Base-by-base conservation (phyloP, 2,329 filamentous ascomycete species). In the Beauveria bassiana region DNA sequence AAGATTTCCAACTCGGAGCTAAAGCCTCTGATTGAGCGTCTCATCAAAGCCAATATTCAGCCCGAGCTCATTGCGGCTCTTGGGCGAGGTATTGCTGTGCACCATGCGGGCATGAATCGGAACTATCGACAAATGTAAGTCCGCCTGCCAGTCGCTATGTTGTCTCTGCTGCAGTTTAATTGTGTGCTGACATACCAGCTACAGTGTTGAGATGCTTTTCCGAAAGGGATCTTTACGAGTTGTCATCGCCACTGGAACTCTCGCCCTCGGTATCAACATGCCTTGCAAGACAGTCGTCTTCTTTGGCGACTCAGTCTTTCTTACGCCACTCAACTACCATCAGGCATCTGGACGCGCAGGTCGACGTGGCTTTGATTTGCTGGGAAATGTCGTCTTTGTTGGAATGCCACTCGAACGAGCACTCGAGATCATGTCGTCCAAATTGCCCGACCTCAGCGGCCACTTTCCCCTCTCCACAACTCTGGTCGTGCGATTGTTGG, bases 281-380 rank as follows among this genome's bases (percentile, higher is more conserved):
- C 90, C 90, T 10, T 93, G 89, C 71, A 90, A 90, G 71, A 93
- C 89, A 1, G 88, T 92, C 0, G 84, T 91, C 1, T 93, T 93
- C 70, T 81, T 80, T 18, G 88, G 88, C 0, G 89, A 93, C 70
- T 90, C 86, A 0, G 78, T 89, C 3, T 91, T 83, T 69, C 74
- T 93, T 49, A 91, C 88, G 0, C 84, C 89, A 0, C 81, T 93
- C 57, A 91, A 90, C 70, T 93, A 88, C 71, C 83, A 88, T 9
- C 90, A 93, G 71, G 88, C 84, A 8, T 85, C 89, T 61, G 89
- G 90, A 72, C 86, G 89, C 78, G 87, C 90, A 38, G 90, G 90
- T 66, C 86, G 90, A 72, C 83, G 90, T 75, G 90, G 90, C 1
- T 93, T 93, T 64, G 90, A 93, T 69, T 75, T 91, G 24, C 81